These are phyloP conservation scores for Helotiales sp. DNA, from an alignment of 2,329 filamentous ascomycete species.

Conservation along the genomic window DNA sequence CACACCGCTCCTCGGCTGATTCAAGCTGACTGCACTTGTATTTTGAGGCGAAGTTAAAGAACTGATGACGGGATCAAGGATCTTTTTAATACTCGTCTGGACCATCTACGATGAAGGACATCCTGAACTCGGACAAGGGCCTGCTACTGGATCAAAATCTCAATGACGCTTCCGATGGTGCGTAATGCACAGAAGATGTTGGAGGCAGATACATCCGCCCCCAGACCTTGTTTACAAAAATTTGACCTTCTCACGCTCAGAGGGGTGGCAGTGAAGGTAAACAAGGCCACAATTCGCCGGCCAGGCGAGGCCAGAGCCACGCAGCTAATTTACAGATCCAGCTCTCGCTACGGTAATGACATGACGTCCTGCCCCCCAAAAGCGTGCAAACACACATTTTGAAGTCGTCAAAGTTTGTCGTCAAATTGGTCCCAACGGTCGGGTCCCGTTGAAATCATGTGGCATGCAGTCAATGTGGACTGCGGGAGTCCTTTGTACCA, in stretches of 20 bases:
- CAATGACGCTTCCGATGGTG: constrained; percentile 23
- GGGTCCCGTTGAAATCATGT: constrained; percentile 39
- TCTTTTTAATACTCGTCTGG: constrained; percentile 12
- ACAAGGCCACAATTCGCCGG: constrained; percentile 37
- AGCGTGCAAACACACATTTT: not conserved
- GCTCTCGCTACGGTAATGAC: not conserved
- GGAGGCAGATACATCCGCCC: constrained; percentile 27
- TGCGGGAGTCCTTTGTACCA: constrained; percentile 22
- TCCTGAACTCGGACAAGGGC: constrained; percentile 6
- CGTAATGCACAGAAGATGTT: constrained; percentile 35
- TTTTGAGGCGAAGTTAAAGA: constrained; percentile 28
- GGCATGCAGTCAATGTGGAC: constrained; percentile 33
- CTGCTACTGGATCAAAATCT: constrained; percentile 26
- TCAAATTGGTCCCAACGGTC: constrained; percentile 28
- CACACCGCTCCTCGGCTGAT: constrained; percentile 26
- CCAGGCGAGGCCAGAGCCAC: constrained; percentile 32
- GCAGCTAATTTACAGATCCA: constrained; percentile 11
- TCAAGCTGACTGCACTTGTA: constrained; percentile 27
- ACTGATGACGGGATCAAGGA: constrained; percentile 32
- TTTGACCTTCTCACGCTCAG: constrained; percentile 22
- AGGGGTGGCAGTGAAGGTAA: constrained; percentile 32
- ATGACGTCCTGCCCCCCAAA: not conserved
- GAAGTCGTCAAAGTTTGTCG: constrained; percentile 28
- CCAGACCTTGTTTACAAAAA: constrained; percentile 38
- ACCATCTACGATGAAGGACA: constrained; percentile 13